Evolutionary conservation across 768 basidiomycete genomes (phyloP).

Genomic region (Mycena kentingensis): DNA sequence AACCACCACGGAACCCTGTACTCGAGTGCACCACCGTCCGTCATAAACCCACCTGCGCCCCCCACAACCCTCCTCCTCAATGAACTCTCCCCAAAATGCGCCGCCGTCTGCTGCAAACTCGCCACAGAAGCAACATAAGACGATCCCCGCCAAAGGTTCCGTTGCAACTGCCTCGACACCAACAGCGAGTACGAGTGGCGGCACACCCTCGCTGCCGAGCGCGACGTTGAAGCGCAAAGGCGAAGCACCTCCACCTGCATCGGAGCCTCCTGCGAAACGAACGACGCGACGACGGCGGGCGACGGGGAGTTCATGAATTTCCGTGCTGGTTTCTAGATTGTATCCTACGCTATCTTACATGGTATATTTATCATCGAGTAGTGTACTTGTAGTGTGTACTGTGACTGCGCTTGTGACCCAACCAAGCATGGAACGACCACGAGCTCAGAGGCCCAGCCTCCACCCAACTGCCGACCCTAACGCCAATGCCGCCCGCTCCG

Average conservation of each 20-base stretch:
- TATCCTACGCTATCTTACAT: slow-evolving; percentile 38
- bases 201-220: slow-evolving; percentile 51
- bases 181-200: slow-evolving; percentile 43
- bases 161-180: slow-evolving; percentile 39
- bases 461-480: slow-evolving; percentile 53
- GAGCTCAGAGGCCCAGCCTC: no score
- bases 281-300: slow-evolving; percentile 51
- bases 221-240: slow-evolving; percentile 60
- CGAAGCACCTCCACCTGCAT: slow-evolving; percentile 54
- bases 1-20: slow-evolving; percentile 49
- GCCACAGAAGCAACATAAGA: slow-evolving; percentile 66
- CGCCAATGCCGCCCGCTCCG: slow-evolving; percentile 56
- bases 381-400: no score
- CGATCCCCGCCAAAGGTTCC: slow-evolving; percentile 35
- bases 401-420: no score
- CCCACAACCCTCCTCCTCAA: slow-evolving; percentile 32
- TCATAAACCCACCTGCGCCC: slow-evolving; percentile 45
- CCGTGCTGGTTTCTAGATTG: slow-evolving; percentile 37
- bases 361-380: slow-evolving; percentile 36
- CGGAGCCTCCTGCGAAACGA: slow-evolving; percentile 53
- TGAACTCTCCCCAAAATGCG: slow-evolving; percentile 54
- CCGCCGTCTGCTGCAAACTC: slow-evolving; percentile 54
- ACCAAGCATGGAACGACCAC: no score
- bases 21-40: slow-evolving; percentile 49
- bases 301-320: slow-evolving; percentile 40